Evolutionary conservation across 306 rosid species (phyloP).

Genomic region (Erythrophleum fordii): DNA sequence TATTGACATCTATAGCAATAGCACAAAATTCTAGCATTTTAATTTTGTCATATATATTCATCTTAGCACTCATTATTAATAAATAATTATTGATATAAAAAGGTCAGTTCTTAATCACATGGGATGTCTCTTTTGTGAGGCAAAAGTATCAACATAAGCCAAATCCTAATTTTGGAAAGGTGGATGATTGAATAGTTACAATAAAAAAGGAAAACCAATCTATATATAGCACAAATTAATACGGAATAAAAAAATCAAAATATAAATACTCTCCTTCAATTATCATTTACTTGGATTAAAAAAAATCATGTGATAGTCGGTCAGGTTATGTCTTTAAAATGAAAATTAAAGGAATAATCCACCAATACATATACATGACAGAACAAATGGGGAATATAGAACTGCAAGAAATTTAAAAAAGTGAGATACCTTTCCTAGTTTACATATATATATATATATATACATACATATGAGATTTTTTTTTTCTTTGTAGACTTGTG

Average conservation of each 20-base stretch:
- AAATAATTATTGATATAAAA: slow-evolving; percentile 17
- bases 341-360: not conserved
- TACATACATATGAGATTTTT: no score
- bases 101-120: slow-evolving; percentile 46
- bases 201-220: not conserved
- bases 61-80: slow-evolving; percentile 40
- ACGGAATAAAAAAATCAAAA: not conserved
- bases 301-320: slow-evolving; percentile 1
- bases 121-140: slow-evolving; percentile 50
- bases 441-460: no score
- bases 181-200: not conserved
- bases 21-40: no score
- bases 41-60: not conserved
- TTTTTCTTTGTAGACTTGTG: no score
- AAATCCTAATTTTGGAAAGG: not conserved
- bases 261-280: not conserved
- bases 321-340: not conserved
- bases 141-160: slow-evolving; percentile 23
- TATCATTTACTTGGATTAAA: not conserved
- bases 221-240: not conserved
- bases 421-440: not conserved
- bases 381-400: not conserved
- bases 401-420: not conserved
- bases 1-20: slow-evolving; percentile 18
- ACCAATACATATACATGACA: not conserved